These are phyloP conservation scores for Thelonectria rubi DNA, from an alignment of 2,329 filamentous ascomycete genomes.

Conservation along the genomic window DNA sequence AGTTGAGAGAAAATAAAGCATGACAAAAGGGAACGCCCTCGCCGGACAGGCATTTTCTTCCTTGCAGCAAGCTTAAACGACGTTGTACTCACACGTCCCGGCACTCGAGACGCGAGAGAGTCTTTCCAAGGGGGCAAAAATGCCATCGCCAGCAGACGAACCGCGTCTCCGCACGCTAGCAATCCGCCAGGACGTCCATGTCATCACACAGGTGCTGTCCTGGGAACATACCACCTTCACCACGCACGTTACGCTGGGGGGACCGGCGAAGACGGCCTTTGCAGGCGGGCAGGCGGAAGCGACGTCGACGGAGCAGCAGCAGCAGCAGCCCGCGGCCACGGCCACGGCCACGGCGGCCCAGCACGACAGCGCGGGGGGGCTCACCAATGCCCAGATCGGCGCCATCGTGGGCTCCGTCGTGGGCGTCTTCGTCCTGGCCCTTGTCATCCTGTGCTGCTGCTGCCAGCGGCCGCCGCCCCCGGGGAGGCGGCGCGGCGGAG, in stretches of 20 bases:
- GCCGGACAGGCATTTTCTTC: conserved; percentile 17
- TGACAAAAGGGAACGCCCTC: conserved; percentile 31
- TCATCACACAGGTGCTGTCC: conserved; percentile 51
- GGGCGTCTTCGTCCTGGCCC: conserved; percentile 47
- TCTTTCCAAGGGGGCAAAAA: conserved; percentile 11
- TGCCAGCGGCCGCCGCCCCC: conserved; percentile 22
- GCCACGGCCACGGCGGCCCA: conserved; percentile 23
- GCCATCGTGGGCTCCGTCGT: conserved; percentile 53
- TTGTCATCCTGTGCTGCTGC: conserved; percentile 46
- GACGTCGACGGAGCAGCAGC: background rate
- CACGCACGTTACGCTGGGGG: conserved; percentile 46
- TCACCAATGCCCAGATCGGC: conserved; percentile 51
- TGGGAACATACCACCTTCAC: conserved; percentile 49
- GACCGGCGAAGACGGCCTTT: conserved; percentile 15
- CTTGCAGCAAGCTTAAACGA: conserved; percentile 25
- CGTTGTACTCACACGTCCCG: conserved; percentile 13
- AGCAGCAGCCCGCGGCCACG: background rate
- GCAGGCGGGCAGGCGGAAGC: background rate
- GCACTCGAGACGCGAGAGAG: background rate
- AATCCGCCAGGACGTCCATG: conserved; percentile 40
- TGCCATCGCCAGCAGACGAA: conserved; percentile 13
- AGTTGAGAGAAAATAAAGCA: background rate
- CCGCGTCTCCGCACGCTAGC: conserved; percentile 29
- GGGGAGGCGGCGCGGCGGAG: background rate
- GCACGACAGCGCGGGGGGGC: conserved; percentile 32